Evolutionary conservation across 768 basidiomycete genomes (phyloP), one percentile per base, ranked within the genome.

Genomic region (Termitomyces sp.): DNA sequence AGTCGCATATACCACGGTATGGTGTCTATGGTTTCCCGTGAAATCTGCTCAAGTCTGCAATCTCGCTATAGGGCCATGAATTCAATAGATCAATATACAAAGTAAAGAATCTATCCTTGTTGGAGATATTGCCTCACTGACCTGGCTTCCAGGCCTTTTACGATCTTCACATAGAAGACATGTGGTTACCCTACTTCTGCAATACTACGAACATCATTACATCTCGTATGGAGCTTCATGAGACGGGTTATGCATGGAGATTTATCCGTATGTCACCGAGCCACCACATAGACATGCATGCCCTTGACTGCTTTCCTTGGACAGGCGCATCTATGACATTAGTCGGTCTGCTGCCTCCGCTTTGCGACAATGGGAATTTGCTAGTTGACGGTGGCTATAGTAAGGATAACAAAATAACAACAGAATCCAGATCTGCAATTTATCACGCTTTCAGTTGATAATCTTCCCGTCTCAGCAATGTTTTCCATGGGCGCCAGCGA

Each of bases 131-230:
- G 16, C 44, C 16, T 18, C 9, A 8, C 39, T 57, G 42, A 41
- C 47, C 24, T 59, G 29, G 53, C 41, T 52, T 47, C 18, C 65
- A 92, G 83, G 85, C 91, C 18, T 96, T 97, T 69, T 96, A 94
- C 64, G 93, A 92, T 70, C 83, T 94, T 42, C 94, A 98, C 64
- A 93, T 93, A 41, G 90, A 94, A 71, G 95, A 97, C 72, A 96
- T 97, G 91, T 98, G 96, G 97, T 78, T 99, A 6, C 97, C 96
- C 4, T 98, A 85, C 75, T 98, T 96, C 73, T 97, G 94, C 73
- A 98, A 98, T 65, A 92, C 96, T 2, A 96, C 97, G 20, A 98
- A 98, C 65, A 97, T 99, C 69, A 94, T 88, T 53, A 92, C 91
- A 46, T 97, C 94, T 9, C 82, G 87, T 9, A 98, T 98, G 94